A percentile compares a stretch with the other conserved stretches of the same genome.
phyloP scores from a whole-genome alignment of 2,329 filamentous ascomycete species.

The Macroventuria anomochaeta region DNA sequence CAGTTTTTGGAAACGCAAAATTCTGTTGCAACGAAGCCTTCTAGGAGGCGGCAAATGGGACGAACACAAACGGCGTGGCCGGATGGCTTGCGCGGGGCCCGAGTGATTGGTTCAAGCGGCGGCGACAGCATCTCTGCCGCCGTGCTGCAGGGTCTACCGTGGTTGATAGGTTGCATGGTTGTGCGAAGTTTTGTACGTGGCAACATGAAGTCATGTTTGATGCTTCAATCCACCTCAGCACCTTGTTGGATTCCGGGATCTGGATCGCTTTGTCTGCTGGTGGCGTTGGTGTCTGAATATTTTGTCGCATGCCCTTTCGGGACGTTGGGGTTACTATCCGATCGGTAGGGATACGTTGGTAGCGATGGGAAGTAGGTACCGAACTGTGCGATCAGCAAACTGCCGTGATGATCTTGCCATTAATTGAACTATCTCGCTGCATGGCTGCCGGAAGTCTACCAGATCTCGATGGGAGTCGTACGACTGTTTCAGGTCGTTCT shows the following conservation, averaged over 20 bases:
- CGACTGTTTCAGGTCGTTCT: neutral
- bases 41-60: neutral
- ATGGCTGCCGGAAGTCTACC: neutral
- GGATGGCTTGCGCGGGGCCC: slow-evolving; percentile 9
- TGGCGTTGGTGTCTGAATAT: no score
- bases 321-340: neutral
- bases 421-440: neutral
- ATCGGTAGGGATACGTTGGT: neutral
- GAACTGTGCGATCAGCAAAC: slow-evolving; percentile 5
- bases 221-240: neutral
- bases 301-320: neutral
- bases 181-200: neutral
- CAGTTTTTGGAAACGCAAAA: neutral
- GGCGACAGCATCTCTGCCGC: neutral
- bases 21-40: neutral
- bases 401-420: slow-evolving; percentile 1
- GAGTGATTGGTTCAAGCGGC: neutral
- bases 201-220: neutral
- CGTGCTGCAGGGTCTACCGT: neutral
- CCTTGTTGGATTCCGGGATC: neutral
- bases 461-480: slow-evolving; percentile 5
- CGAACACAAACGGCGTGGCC: neutral
- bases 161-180: neutral
- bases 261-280: no score
- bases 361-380: neutral